Conservation (phyloP, 2,329 filamentous ascomycete species). For the Trichophyton verrucosum region DNA sequence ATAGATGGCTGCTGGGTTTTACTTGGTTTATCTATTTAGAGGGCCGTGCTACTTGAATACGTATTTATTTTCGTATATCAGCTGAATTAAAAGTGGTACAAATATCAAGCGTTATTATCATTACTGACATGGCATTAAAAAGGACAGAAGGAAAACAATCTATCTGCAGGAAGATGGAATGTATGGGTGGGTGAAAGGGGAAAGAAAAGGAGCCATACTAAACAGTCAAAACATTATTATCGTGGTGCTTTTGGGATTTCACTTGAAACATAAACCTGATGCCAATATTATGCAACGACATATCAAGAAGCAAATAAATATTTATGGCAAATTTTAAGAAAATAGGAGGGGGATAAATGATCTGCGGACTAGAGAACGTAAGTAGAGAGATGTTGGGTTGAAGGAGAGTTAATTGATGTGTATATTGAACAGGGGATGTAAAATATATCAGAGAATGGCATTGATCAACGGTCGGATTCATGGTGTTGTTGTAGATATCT, state of each 20-base stretch:
- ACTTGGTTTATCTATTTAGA: background rate
- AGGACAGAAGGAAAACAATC: background rate
- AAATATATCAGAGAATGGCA: background rate
- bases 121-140: background rate
- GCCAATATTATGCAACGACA: slow-evolving; percentile 1
- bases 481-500: background rate
- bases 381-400: too few species aligned
- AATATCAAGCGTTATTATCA: background rate
- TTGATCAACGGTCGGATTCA: background rate
- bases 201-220: background rate
- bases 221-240: background rate
- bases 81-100: background rate
- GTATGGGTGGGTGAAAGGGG: background rate
- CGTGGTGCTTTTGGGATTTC: background rate
- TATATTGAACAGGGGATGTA: background rate
- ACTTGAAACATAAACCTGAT: background rate
- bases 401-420: too few species aligned
- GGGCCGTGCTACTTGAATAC: background rate
- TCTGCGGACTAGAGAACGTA: background rate
- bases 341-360: background rate
- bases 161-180: background rate
- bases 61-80: background rate
- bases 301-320: background rate
- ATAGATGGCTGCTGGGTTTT: background rate
- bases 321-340: background rate